Conservation (phyloP, 2,329 filamentous ascomycete genomes). For the Atkinsonella texensis region DNA sequence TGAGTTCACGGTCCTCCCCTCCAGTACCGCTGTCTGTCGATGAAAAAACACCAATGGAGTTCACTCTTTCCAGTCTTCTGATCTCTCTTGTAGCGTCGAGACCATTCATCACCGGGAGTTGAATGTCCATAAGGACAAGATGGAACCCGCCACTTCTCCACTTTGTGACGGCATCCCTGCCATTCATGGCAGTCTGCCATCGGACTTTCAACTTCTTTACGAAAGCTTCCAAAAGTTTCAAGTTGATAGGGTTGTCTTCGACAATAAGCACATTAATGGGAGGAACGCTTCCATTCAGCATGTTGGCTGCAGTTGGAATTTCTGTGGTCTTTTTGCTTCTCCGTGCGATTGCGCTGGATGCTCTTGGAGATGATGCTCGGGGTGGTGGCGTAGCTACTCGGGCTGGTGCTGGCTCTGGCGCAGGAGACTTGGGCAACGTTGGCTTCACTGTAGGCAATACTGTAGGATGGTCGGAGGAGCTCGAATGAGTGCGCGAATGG, state of each 20-base stretch:
- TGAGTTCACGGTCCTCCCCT: conserved; percentile 33
- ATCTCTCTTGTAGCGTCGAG: conserved; percentile 94
- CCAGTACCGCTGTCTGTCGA: conserved; percentile 43
- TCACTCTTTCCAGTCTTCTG: conserved; percentile 73
- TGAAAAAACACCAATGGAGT: conserved; percentile 84
- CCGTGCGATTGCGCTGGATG: conserved; percentile 31
- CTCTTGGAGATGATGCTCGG: conserved; percentile 36
- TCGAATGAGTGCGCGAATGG: conserved; percentile 47
- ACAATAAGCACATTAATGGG: conserved; percentile 97
- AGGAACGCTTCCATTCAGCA: conserved; percentile 73
- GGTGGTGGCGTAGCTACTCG: conserved; percentile 44
- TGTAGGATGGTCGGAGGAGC: conserved; percentile 39
- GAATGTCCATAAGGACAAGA: conserved; percentile 96
- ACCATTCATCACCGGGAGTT: conserved; percentile 92
- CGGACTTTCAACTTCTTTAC: conserved; percentile 92
- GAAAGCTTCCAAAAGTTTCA: conserved; percentile 85
- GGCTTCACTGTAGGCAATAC: conserved; percentile 35
- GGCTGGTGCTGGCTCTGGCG: conserved; percentile 28
- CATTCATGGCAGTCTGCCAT: conserved; percentile 96
- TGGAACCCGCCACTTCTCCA: conserved; percentile 92
- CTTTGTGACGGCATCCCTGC: conserved; percentile 81
- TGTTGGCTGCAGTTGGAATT: conserved; percentile 39
- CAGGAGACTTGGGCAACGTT: conserved; percentile 38
- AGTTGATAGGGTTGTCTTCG: conserved; percentile 96
- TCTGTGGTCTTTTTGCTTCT: conserved; percentile 42